Base-by-base conservation (phyloP, 177 flowering plant genomes). In the Tripterygium wilfordii region DNA sequence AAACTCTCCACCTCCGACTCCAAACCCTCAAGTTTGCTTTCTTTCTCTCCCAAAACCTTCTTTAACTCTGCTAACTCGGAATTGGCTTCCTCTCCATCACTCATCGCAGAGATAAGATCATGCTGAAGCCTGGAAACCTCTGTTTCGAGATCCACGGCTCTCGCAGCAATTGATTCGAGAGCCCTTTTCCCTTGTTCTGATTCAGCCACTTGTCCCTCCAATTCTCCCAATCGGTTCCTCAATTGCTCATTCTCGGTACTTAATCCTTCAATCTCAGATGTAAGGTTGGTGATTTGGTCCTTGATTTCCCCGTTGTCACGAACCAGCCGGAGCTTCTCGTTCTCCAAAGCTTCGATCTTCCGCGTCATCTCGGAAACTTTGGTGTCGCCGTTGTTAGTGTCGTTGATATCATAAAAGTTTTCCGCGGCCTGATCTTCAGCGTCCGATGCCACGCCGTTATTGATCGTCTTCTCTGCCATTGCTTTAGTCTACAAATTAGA, bases 51-150 rank as follows among this genome's bases (percentile, higher is more conserved):
- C 18, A 42, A 5, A 1, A 8, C 29, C 28, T 10, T 42, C 45
- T 26, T 27, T 2, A 28, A 7, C 54, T 50, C 71, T 31, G 32
- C 57, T 8, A 58, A 33, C 20, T 64, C 88, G 0, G 22, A 32
- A 16, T 26, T 54, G 9, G 66, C 43, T 7, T 85, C 85, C 6
- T 67, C 71, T 8, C 46, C 61, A 2, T 65, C 89, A 5, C 42
- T 54, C 77, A 64, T 56, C 9, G 80, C 42, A 6, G 68, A 48
- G 9, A 68, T 55, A 44, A 84, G 57, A 59, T 88, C 96, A 22
- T 80, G 83, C 43, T 88, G 88, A 48, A 80, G 49, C 51, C 83
- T 62, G 19, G 76, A 55, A 7, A 80, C 77, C 65, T 82, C 79
- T 0, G 64, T 70, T 58, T 88, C 96, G 1, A 88, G 74, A 29